Base-by-base conservation (phyloP, 75 land plant genomes). In the Pseudotsuga menziesii region DNA sequence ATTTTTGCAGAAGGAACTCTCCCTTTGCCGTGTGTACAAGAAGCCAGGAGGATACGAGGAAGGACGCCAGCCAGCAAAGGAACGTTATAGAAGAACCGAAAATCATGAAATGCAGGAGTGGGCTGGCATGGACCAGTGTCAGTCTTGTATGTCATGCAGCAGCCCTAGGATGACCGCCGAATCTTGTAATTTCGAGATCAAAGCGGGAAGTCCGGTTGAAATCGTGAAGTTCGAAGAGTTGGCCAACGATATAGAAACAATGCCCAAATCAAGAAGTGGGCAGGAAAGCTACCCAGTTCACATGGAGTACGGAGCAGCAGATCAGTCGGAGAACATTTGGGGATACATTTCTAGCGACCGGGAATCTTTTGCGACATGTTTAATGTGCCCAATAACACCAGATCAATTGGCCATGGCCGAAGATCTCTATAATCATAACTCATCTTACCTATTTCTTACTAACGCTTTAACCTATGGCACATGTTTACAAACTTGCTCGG, bases 1-100 rank as follows among this genome's bases (percentile, higher is more conserved):
- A 23, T 72, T 62, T 25, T 80, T 78, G 44, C 91, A 93, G 96
- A 82, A 81, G 16, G 96, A 93, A 44, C 90, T 93, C n/a, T 93
- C 94, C 0, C 81, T 93, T 4, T 93, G 94, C 71, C 83, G 92
- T 16, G 89, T 93, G 20, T 93, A 91, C 89, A 93, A 87, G 78
- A 83, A 92, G 82, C 77, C 94, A 5, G 90, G 92, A 74, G 79
- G 83, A 0, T 44, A 8, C 8, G 93, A 82, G 52, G 90, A 86
- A 27, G 87, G 80, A 29, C 79, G 56, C 58, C 57, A 26, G 8
- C 20, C 6, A 41, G 7, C 69, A 32, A 32, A 64, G 20, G 69
- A 64, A 64, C 17, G 4, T 6, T 11, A 36, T 20, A 39, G 2
- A 48, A 2, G 36, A 19, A n/a, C 72, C 13, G 25, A 19, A 69